Evolutionary conservation across 306 rosid genomes (phyloP), one percentile per base, ranked within the genome.

Genomic region (Lathyrus aphaca): DNA sequence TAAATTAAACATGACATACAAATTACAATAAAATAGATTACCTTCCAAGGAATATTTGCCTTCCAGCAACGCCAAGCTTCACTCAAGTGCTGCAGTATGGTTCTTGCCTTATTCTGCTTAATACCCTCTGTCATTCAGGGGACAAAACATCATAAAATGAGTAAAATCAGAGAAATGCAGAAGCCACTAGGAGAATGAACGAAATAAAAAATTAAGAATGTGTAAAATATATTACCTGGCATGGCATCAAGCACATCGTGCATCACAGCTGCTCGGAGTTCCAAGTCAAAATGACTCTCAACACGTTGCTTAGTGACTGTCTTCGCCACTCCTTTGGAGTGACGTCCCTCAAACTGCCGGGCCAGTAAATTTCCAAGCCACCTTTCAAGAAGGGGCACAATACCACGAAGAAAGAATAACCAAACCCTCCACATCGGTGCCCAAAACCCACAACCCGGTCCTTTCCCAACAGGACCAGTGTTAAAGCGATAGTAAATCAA

Each of bases 11-110:
- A 17, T 11, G 30, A 19, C 19, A 25, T 0, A 48, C 7, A 56
- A 49, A 57, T 55, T 42, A 64, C 37, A 64, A 49, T 11, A 4
- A 51, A 43, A 59, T 17, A 44, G 29, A 3, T 55, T 79, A 86
- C 96, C 99, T 95, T 91, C 99, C 99, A 95, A 46, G 99, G 99
- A 83, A 95, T 95, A 77, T 95, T 95, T 51, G 99, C 99, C 75
- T 91, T 95, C 99, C 99, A 95, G 65, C 99, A 95, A 13, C 99
- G 92, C 99, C 99, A 95, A 3, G 99, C 99, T 83, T 95, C 99
- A 82, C 99, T 95, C 78, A 95, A 74, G 84, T 95, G 99, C 71
- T 95, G 99, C 86, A 95, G 84, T 46, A 95, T 95, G 21, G 96
- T 91, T 64, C 97, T 88, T 53, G 99, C 99, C 81, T 95, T 91